phyloP scores from a whole-genome alignment of 2,329 filamentous ascomycete species.

The Pyrenochaeta sp. region DNA sequence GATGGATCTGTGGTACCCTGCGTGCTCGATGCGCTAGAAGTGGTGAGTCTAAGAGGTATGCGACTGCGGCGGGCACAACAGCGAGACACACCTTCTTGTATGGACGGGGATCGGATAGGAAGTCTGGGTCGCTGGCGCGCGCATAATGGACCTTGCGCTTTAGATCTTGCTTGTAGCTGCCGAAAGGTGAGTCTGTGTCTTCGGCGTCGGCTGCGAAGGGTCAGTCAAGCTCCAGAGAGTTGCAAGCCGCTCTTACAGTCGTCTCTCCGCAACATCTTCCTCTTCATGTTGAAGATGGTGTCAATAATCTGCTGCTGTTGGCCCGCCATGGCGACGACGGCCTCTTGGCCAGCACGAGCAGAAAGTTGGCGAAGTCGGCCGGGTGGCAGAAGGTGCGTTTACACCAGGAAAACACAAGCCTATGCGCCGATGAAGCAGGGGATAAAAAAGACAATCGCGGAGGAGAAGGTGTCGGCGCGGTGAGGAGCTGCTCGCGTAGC shows the following conservation, averaged over 20 bases:
- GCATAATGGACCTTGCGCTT: slow-evolving; percentile 78
- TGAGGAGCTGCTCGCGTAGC: slow-evolving; percentile 6
- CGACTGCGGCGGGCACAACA: slow-evolving; percentile 7
- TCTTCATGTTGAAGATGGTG: slow-evolving; percentile 52
- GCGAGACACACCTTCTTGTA: slow-evolving; percentile 71
- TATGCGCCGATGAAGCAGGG: not conserved
- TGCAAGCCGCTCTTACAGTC: slow-evolving; percentile 38
- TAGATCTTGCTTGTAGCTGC: slow-evolving; percentile 81
- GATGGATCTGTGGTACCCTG: slow-evolving; percentile 75
- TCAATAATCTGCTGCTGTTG: slow-evolving; percentile 52
- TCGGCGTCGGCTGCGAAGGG: slow-evolving; percentile 74
- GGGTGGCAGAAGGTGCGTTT: slow-evolving; percentile 3
- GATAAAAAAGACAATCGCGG: not conserved
- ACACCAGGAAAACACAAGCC: not conserved
- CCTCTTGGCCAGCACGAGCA: slow-evolving; percentile 22
- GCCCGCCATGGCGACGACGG: slow-evolving; percentile 45
- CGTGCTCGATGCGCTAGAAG: slow-evolving; percentile 74
- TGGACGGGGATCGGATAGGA: slow-evolving; percentile 66
- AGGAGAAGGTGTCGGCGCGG: not conserved
- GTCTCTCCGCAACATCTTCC: slow-evolving; percentile 43
- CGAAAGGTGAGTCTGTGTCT: slow-evolving; percentile 72
- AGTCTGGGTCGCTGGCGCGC: slow-evolving; percentile 72
- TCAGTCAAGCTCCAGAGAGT: slow-evolving; percentile 20
- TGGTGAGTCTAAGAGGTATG: slow-evolving; percentile 13
- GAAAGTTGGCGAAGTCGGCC: slow-evolving; percentile 16